Evolutionary conservation across 116 monocot species (phyloP).

Genomic region (Dioscorea cayenensis): DNA sequence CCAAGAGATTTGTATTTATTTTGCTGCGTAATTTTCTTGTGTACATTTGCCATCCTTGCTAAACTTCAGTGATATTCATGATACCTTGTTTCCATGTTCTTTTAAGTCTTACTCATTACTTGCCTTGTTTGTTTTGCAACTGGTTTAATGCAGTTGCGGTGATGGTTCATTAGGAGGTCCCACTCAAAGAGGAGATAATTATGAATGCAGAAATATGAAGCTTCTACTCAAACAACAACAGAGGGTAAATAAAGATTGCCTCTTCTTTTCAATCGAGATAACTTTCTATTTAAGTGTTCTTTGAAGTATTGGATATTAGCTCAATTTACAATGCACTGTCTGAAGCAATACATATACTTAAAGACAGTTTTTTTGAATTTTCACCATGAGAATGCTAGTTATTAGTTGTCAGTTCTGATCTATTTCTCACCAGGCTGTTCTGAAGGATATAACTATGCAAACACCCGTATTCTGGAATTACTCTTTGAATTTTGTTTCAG

Average conservation of each 20-base stretch:
- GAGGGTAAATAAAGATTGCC: slow-evolving; percentile 41
- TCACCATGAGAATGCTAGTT: no score
- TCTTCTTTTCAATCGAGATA: neutral
- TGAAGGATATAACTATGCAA: no score
- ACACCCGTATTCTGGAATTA: no score
- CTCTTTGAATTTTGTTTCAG: no score
- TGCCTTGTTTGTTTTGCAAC: neutral
- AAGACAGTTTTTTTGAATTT: no score
- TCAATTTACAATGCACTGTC: neutral
- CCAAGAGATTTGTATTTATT: neutral
- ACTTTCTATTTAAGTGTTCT: neutral
- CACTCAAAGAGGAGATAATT: slow-evolving; percentile 92
- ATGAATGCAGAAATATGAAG: slow-evolving; percentile 99
- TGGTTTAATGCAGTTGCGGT: slow-evolving; percentile 57
- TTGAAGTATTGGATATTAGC: neutral
- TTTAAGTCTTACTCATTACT: no score
- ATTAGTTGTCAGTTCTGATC: no score
- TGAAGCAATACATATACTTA: no score
- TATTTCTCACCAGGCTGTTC: no score
- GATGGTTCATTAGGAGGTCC: slow-evolving; percentile 92
- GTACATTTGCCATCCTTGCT: no score
- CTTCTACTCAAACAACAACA: slow-evolving; percentile 96
- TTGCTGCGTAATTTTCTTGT: neutral
- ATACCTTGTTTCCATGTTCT: neutral
- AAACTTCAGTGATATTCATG: neutral